These are phyloP conservation scores for Cyclotella kingstonii DNA, from an alignment of 108 stramenopile species.

Conservation along the genomic window DNA sequence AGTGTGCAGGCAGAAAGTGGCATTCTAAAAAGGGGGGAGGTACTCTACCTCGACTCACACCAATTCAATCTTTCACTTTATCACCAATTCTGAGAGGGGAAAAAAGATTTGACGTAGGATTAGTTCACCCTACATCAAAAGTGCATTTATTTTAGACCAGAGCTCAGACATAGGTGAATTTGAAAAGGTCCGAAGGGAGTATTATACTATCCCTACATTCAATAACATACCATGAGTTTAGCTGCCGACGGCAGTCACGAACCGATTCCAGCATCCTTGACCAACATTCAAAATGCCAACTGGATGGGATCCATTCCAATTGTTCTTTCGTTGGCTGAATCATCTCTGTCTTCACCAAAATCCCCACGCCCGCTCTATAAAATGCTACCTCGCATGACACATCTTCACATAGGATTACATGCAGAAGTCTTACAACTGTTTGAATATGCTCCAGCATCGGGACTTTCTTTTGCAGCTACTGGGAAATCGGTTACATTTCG, in stretches of 20 bases:
- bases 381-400: slow-evolving; percentile 62
- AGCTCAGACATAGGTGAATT: too few species aligned
- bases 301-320: slow-evolving; percentile 74
- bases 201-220: neutral
- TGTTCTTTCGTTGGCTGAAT: slow-evolving; percentile 55
- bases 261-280: slow-evolving; percentile 29
- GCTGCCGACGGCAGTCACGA: neutral
- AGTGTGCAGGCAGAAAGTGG: too few species aligned
- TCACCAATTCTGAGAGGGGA: too few species aligned
- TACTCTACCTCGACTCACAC: too few species aligned
- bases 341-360: slow-evolving; percentile 69
- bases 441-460: slow-evolving; percentile 56
- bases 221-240: neutral
- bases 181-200: neutral
- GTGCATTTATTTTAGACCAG: too few species aligned
- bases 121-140: too few species aligned
- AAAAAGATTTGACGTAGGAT: too few species aligned
- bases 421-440: slow-evolving; percentile 56
- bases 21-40: too few species aligned
- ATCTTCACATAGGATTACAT: slow-evolving; percentile 68
- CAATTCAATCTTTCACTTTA: too few species aligned
- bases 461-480: slow-evolving; percentile 19
- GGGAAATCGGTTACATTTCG: neutral
- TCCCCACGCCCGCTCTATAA: slow-evolving; percentile 63
- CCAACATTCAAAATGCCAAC: slow-evolving; percentile 47